These are phyloP conservation scores for Dothideomycetes sp. DNA, from an alignment of 2,329 filamentous ascomycete genomes.

Conservation along the genomic window DNA sequence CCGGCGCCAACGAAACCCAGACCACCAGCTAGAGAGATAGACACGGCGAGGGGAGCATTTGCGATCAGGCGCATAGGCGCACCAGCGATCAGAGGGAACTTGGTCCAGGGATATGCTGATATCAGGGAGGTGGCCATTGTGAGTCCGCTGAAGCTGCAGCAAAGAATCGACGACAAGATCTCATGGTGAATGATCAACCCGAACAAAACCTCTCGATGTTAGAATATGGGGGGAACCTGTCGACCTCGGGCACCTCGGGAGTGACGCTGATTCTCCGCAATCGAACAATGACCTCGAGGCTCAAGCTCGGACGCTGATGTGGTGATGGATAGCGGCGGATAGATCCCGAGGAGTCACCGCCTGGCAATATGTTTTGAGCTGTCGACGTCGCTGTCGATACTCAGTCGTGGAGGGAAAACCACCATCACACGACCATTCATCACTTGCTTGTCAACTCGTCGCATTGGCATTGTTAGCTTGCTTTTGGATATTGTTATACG, in stretches of 20 bases:
- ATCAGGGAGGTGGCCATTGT: slow-evolving; percentile 2
- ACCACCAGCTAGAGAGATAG: slow-evolving; percentile 47
- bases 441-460: not conserved
- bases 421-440: slow-evolving; percentile 6
- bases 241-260: slow-evolving; percentile 11
- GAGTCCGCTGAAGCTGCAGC: too few relatives aligned
- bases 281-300: not conserved
- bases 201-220: too few relatives aligned
- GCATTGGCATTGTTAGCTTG: slow-evolving; percentile 5
- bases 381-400: not conserved
- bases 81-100: slow-evolving; percentile 47
- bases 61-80: slow-evolving; percentile 63
- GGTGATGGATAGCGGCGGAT: too few relatives aligned
- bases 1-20: slow-evolving; percentile 36
- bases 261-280: slow-evolving; percentile 12
- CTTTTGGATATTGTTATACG: too few relatives aligned
- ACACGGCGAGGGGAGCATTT: slow-evolving; percentile 47
- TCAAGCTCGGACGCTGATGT: too few relatives aligned
- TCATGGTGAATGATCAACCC: not conserved
- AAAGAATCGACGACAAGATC: not conserved
- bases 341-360: not conserved
- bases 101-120: slow-evolving; percentile 49
- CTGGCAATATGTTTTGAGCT: slow-evolving; percentile 7
- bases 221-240: too few relatives aligned
- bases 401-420: not conserved